These are phyloP conservation scores for Lyophyllum semitale DNA, from an alignment of 768 basidiomycete species.

Conservation along the genomic window DNA sequence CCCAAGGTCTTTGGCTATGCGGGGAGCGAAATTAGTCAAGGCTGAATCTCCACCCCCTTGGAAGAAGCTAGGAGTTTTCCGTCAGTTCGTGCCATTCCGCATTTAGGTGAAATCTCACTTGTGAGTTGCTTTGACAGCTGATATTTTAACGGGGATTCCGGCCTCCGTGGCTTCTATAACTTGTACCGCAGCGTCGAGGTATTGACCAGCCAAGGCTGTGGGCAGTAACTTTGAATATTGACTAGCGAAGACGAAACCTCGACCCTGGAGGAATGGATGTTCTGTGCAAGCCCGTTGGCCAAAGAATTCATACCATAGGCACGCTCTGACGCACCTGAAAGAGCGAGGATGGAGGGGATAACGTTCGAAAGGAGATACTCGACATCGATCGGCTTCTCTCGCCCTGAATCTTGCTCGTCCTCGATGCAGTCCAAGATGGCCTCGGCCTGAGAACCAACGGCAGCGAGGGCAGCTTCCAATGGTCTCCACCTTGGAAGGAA, in stretches of 20 bases:
- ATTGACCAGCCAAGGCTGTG: conserved; percentile 73
- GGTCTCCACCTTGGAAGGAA: conserved; percentile 77
- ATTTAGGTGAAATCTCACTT: conserved; percentile 59
- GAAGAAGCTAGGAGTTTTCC: conserved; percentile 58
- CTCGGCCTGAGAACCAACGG: conserved; percentile 79
- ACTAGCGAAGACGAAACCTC: conserved; percentile 93
- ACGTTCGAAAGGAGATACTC: conserved; percentile 74
- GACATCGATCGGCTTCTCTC: conserved; percentile 73
- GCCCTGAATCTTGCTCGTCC: conserved; percentile 68
- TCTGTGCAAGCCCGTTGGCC: conserved; percentile 45
- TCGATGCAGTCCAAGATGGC: conserved; percentile 75
- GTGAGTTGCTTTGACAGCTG: conserved; percentile 89
- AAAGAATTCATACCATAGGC: neutral
- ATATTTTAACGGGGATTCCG: conserved; percentile 88
- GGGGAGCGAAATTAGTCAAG: conserved; percentile 63
- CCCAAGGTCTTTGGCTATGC: conserved; percentile 81
- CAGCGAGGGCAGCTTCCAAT: conserved; percentile 82
- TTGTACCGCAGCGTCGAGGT: conserved; percentile 83
- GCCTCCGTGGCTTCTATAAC: conserved; percentile 77
- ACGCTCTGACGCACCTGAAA: conserved; percentile 57
- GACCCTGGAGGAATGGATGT: conserved; percentile 90
- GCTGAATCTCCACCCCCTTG: conserved; percentile 61
- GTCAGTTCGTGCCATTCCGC: neutral
- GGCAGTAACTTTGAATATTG: conserved; percentile 81
- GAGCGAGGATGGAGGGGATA: conserved; percentile 73